Conservation (phyloP, 1,139 yeast genomes). For the Kodamaea fungicola region DNA sequence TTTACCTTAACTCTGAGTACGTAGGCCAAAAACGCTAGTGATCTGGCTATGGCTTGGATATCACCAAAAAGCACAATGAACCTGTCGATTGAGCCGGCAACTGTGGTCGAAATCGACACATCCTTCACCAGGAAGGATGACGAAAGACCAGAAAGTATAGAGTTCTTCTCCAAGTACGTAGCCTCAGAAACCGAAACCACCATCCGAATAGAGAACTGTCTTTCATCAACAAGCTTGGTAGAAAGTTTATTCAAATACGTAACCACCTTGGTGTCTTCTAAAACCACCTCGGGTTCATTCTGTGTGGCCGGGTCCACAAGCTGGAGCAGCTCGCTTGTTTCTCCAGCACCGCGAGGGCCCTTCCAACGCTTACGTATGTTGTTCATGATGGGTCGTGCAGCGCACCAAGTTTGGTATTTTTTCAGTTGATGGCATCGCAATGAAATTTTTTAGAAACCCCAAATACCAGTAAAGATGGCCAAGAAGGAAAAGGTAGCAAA, state of each 20-base stretch:
- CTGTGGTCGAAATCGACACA: constrained; percentile 17
- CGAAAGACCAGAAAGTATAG: constrained; percentile 10
- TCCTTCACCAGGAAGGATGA: constrained; percentile 19
- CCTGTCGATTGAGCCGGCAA: constrained; percentile 28
- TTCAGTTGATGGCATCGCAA: constrained; percentile 5
- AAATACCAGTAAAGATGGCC: constrained; percentile 37
- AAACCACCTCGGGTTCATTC: constrained; percentile 8
- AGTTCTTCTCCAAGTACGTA: constrained; percentile 17
- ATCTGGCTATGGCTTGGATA: constrained; percentile 17
- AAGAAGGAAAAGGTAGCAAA: constrained; percentile 49
- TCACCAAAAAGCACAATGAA: constrained; percentile 27
- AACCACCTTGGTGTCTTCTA: constrained; percentile 20
- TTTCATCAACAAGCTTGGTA: constrained; percentile 1
- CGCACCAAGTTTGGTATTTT: background rate
- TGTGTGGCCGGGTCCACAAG: constrained; percentile 4
- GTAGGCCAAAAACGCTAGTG: constrained; percentile 23
- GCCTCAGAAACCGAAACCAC: constrained; percentile 28
- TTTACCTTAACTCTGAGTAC: constrained; percentile 22
- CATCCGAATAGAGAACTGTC: constrained; percentile 13
- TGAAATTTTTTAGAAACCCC: constrained; percentile 1
- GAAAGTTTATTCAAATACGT: constrained; percentile 18
- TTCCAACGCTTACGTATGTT: background rate
- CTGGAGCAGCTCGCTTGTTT: constrained; percentile 5
- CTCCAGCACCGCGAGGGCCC: background rate
- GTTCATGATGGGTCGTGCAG: constrained; percentile 5